Percentiles rank a stretch among this genome's conserved stretches.
Evolutionary conservation across 805 yeast genomes (phyloP).

Genomic region (Grigorovia humatica): DNA sequence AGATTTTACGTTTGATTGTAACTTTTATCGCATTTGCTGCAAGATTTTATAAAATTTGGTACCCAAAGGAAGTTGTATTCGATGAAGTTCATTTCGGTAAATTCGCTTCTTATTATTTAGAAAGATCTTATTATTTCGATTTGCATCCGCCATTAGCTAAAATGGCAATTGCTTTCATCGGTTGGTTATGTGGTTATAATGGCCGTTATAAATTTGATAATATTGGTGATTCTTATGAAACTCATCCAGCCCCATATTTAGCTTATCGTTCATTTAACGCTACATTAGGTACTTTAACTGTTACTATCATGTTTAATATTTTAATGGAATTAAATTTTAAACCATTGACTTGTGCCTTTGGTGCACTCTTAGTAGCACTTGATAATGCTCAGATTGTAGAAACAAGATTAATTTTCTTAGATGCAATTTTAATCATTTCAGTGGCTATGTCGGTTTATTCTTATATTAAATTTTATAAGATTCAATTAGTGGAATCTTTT

Average conservation of each 20-base stretch:
- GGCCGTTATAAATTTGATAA: conserved; percentile 88
- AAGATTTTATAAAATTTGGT: conserved; percentile 51
- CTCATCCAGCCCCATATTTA: conserved; percentile 75
- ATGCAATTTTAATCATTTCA: conserved; percentile 76
- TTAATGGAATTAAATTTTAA: conserved; percentile 78
- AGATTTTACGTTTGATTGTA: conserved; percentile 44
- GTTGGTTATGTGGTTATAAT: conserved; percentile 79
- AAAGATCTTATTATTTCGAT: conserved; percentile 89
- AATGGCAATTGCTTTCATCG: conserved; percentile 79
- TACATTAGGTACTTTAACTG: conserved; percentile 67
- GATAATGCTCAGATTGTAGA: conserved; percentile 89
- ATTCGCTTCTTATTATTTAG: conserved; percentile 74
- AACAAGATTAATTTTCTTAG: conserved; percentile 82
- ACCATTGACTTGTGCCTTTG: conserved; percentile 67
- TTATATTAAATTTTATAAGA: conserved; percentile 67
- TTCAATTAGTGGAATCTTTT: conserved; percentile 57
- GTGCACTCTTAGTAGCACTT: conserved; percentile 63
- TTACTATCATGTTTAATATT: conserved; percentile 75
- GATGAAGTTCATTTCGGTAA: conserved; percentile 86
- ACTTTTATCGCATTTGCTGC: conserved; percentile 58
- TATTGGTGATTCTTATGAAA: conserved; percentile 73
- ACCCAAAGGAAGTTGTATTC: conserved; percentile 68
- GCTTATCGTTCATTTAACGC: conserved; percentile 77
- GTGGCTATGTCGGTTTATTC: conserved; percentile 73
- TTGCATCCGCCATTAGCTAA: conserved; percentile 98